A percentile compares a stretch with the other conserved stretches of the same genome.
These are phyloP conservation scores for Nemania sp. DNA, from an alignment of 2,329 filamentous ascomycete species.

Conservation along the genomic window DNA sequence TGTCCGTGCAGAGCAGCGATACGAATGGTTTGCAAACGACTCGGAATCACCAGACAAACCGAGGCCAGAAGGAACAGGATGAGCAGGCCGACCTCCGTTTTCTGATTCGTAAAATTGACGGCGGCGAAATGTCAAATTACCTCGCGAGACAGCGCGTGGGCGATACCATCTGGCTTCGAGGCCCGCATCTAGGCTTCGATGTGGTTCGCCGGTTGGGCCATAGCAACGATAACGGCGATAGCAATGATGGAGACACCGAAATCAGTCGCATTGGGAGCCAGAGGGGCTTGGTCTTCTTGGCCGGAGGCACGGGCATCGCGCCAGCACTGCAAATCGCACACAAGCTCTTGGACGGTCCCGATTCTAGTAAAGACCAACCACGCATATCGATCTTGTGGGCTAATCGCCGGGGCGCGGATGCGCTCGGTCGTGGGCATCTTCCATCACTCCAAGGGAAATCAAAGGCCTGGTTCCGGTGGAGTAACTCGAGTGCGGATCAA, in stretches of 20 bases:
- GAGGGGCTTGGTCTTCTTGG: slow-evolving; percentile 76
- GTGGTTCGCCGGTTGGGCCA: slow-evolving; percentile 44
- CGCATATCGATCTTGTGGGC: slow-evolving; percentile 83
- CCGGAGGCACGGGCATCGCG: slow-evolving; percentile 90
- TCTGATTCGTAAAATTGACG: slow-evolving; percentile 75
- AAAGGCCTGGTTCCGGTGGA: slow-evolving; percentile 20
- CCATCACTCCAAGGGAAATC: not conserved
- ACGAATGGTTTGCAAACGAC: not conserved
- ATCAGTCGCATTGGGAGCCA: slow-evolving; percentile 45
- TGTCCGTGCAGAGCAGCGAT: not conserved
- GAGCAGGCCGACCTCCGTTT: slow-evolving; percentile 62
- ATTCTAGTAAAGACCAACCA: slow-evolving; percentile 33
- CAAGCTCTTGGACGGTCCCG: slow-evolving; percentile 57
- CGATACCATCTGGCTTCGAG: slow-evolving; percentile 73
- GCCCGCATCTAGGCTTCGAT: slow-evolving; percentile 73
- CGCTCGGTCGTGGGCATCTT: slow-evolving; percentile 52
- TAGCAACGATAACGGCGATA: not conserved
- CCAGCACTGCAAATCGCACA: slow-evolving; percentile 82
- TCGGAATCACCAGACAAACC: slow-evolving; percentile 24
- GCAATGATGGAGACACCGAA: not conserved
- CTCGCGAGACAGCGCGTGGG: slow-evolving; percentile 68
- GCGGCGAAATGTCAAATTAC: slow-evolving; percentile 86
- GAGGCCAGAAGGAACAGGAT: slow-evolving; percentile 36
- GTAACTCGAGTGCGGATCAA: slow-evolving; percentile 30
- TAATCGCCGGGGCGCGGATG: slow-evolving; percentile 69